A percentile compares a stretch with the other conserved stretches of the same genome.
phyloP scores from a whole-genome alignment of 441 rosid species.

The Gossypium lobatum region DNA sequence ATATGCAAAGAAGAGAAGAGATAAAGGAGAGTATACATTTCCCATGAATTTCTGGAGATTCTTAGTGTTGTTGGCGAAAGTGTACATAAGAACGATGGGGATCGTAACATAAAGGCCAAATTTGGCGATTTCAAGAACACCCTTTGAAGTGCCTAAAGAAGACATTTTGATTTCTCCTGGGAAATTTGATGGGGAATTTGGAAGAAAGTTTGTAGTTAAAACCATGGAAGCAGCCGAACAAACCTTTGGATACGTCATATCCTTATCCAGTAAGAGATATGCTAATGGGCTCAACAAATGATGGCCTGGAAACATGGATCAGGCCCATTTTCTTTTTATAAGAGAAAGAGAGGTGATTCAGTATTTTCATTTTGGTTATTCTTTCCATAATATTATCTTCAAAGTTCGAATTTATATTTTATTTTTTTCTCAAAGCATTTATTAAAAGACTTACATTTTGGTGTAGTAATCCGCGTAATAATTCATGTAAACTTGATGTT shows the following conservation, averaged over 20 bases:
- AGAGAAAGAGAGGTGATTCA: no score
- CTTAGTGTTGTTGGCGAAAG: slow-evolving; percentile 78
- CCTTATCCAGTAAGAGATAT: background rate
- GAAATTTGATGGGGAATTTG: slow-evolving; percentile 1
- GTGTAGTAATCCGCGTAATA: accelerated
- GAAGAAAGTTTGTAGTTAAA: slow-evolving; percentile 1
- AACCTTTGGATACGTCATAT: background rate
- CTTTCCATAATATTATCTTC: no score
- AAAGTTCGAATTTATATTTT: no score
- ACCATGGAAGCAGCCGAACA: background rate
- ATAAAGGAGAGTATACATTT: slow-evolving; percentile 30
- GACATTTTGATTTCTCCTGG: slow-evolving; percentile 38
- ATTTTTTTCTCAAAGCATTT: no score
- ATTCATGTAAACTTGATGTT: no score
- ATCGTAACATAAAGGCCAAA: slow-evolving; percentile 66
- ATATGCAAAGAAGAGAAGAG: background rate
- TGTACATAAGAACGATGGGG: slow-evolving; percentile 72
- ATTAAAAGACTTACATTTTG: no score
- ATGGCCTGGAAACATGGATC: background rate
- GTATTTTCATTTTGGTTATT: no score
- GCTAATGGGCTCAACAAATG: background rate
- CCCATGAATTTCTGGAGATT: slow-evolving; percentile 85
- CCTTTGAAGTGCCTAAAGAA: slow-evolving; percentile 66
- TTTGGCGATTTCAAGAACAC: slow-evolving; percentile 74
- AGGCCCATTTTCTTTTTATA: background rate